Conservation (phyloP, 2,329 filamentous ascomycete genomes). For the Colletotrichum sp. region DNA sequence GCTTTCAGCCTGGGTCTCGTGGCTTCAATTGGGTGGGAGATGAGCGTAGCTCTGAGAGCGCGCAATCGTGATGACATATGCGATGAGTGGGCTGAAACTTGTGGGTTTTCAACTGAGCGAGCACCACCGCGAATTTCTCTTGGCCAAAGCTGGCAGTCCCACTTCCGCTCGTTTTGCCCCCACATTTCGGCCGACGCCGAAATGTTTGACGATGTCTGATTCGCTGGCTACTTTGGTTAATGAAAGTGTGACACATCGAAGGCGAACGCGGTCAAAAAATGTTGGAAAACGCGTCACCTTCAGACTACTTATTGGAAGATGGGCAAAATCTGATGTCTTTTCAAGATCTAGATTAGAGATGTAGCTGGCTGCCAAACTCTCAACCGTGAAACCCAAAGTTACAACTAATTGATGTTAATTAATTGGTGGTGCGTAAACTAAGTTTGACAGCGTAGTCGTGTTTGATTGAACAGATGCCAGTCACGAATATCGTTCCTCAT, state of each 20-base stretch:
- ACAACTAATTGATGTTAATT: background rate
- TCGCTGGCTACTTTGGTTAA: background rate
- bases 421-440: background rate
- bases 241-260: background rate
- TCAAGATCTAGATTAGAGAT: background rate
- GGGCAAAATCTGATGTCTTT: background rate
- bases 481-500: fast-evolving
- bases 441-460: background rate
- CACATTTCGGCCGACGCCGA: background rate
- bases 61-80: background rate
- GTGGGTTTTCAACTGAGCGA: background rate
- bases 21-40: background rate
- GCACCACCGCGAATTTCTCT: background rate
- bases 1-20: background rate
- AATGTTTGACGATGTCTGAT: background rate
- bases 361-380: background rate
- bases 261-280: background rate
- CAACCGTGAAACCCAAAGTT: background rate
- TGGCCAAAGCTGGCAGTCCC: background rate
- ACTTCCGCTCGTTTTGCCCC: background rate
- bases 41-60: background rate
- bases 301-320: background rate
- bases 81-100: background rate
- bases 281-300: background rate
- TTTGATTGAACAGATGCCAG: background rate